Evolutionary conservation across 129 eudicot species (phyloP).

Genomic region (Helianthus annuus): DNA sequence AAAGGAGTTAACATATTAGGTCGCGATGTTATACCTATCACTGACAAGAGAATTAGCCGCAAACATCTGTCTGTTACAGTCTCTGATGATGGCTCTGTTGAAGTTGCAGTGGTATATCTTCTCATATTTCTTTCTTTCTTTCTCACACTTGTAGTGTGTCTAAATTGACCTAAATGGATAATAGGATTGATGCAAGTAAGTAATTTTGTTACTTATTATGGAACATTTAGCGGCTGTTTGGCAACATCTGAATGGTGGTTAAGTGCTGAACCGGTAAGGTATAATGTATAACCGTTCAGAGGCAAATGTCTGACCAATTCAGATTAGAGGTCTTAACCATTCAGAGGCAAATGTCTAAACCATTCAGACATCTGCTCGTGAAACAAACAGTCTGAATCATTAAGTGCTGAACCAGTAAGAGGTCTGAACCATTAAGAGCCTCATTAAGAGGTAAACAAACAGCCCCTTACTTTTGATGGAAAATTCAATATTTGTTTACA

Average conservation of each 20-base stretch:
- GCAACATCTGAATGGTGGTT: no score
- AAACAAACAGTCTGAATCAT: no score
- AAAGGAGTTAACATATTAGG: constrained; percentile 63
- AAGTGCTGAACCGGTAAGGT: no score
- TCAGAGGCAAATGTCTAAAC: no score
- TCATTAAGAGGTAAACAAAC: no score
- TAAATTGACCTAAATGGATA: constrained; percentile 19
- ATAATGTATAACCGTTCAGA: no score
- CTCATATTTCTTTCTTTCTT: constrained; percentile 1
- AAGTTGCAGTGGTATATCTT: constrained; percentile 54
- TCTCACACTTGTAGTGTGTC: neutral
- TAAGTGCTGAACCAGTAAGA: no score
- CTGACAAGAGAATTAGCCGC: constrained; percentile 91
- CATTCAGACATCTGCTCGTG: no score
- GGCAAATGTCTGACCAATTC: no score
- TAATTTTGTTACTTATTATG: neutral
- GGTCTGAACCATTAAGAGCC: no score
- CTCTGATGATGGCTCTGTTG: constrained; percentile 49
- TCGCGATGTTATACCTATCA: constrained; percentile 54
- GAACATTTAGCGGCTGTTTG: no score
- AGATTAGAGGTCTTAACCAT: no score
- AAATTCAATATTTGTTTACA: neutral
- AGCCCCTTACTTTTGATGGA: neutral
- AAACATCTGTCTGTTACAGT: constrained; percentile 62
- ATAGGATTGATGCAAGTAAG: neutral